Base-by-base conservation (phyloP, 176 grass and related monocot species). In the Triticum monococcum region DNA sequence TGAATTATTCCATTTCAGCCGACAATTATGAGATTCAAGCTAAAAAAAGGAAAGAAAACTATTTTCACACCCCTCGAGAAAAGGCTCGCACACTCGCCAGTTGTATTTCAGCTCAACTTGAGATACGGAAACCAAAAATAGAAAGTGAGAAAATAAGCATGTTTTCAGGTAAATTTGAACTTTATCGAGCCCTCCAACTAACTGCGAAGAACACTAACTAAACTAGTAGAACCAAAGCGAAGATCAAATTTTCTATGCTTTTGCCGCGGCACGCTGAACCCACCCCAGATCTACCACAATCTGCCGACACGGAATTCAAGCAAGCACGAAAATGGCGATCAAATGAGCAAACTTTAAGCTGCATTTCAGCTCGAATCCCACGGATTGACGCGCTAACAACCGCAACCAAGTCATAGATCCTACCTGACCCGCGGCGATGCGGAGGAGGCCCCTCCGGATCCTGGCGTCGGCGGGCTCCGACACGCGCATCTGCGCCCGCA, bases 401-500 rank as follows among this genome's bases (percentile, higher is more conserved):
- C 26, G 1, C 24, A 57, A 0, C 37, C 9, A 36, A 64, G 24
- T 59, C 73, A 20, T 41, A 90, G 81, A 90, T 87, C 86, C 86
- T 77, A 98, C 96, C 94, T 98, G 96, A 36, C 90, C 73, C 25
- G 96, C 96, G 14, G 92, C 93, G 62, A 94, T 91, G 75, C 96
- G 91, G 61, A 98, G 93, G 66, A 98, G 88, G 5, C 92, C 96
- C 94, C 94, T 91, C 16, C 96, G 91, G 96, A 98, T 94, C 90
- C 92, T 95, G 76, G 93, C 75, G 79, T 98, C 93, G 57, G 90
- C 83, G 82, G 89, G 88, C 90, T 98, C 93, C 33, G 96, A 89
- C 28, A 98, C 77, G 24, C 88, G 57, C 96, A 98, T 96, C 93
- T 98, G 96, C 84, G 94, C 73, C 65, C 92, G 89, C 82, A 98